These are phyloP conservation scores for Linnemannia zychae DNA, from an alignment of 192 early-diverging fungal genomes.

Conservation along the genomic window DNA sequence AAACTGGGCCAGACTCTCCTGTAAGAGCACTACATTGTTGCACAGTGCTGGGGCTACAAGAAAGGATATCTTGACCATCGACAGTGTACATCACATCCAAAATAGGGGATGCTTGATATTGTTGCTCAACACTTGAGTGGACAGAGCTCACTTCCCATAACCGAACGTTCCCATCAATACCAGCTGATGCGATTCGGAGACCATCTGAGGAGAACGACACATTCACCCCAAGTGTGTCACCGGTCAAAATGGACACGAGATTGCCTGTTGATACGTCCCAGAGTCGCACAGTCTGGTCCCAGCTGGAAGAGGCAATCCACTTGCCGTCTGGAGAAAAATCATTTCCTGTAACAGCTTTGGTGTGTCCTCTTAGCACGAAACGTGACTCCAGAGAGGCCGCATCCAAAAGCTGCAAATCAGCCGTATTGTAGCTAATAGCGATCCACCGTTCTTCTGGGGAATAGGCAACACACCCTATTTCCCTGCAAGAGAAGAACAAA, in stretches of 20 bases:
- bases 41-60: neutral
- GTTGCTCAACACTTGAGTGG: neutral
- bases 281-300: neutral
- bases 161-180: neutral
- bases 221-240: neutral
- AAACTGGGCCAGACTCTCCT: too few species aligned
- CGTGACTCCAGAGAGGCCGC: too few species aligned
- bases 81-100: neutral
- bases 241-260: neutral
- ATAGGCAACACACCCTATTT: neutral
- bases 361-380: neutral
- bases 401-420: neutral
- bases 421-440: neutral
- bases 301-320: neutral
- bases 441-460: neutral
- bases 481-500: neutral
- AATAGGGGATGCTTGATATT: neutral
- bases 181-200: neutral
- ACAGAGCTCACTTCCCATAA: neutral
- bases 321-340: conserved; percentile 7
- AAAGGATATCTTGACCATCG: neutral
- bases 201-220: neutral
- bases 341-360: neutral
- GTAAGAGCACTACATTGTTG: too few species aligned
- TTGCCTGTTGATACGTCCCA: neutral